Evolutionary conservation across 2,329 filamentous ascomycete genomes (phyloP).

Genomic region (Paramyrothecium sp.): DNA sequence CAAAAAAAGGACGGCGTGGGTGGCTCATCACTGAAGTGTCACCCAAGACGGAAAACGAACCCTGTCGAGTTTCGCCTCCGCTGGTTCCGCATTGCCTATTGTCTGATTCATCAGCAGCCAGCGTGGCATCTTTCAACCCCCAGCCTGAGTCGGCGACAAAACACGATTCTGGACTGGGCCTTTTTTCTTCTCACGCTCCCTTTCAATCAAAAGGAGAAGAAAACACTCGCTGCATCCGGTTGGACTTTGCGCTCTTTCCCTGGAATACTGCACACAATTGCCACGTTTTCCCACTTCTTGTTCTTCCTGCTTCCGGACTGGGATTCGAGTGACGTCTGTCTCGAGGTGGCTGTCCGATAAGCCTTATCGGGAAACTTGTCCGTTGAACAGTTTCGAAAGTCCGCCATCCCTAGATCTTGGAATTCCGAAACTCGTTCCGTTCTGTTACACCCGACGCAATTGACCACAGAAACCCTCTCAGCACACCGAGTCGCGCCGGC

Average conservation of each 20-base stretch:
- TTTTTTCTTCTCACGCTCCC: too few species aligned
- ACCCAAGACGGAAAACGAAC: background rate
- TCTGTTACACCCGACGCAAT: background rate
- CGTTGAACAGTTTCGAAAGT: background rate
- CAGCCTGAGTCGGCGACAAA: too few species aligned
- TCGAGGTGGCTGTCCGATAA: background rate
- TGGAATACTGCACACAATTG: too few species aligned
- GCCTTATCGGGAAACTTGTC: background rate
- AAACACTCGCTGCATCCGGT: too few species aligned
- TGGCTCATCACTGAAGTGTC: too few species aligned
- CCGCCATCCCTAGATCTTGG: too few species aligned
- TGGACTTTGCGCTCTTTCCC: background rate
- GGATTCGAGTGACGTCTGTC: background rate
- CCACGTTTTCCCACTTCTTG: background rate
- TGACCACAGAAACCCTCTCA: background rate
- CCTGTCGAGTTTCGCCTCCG: background rate
- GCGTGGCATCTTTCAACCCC: slow-evolving; percentile 21
- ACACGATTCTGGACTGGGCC: too few species aligned
- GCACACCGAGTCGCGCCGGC: slow-evolving; percentile 1
- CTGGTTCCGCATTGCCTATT: background rate
- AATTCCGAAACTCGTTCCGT: too few species aligned
- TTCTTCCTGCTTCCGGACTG: background rate
- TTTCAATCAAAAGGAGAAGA: too few species aligned
- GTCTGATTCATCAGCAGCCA: slow-evolving; percentile 13
- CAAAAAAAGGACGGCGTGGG: too few species aligned